Evolutionary conservation across 1,284 basidiomycete genomes (phyloP).

Genomic region (Phlebopus sp.): DNA sequence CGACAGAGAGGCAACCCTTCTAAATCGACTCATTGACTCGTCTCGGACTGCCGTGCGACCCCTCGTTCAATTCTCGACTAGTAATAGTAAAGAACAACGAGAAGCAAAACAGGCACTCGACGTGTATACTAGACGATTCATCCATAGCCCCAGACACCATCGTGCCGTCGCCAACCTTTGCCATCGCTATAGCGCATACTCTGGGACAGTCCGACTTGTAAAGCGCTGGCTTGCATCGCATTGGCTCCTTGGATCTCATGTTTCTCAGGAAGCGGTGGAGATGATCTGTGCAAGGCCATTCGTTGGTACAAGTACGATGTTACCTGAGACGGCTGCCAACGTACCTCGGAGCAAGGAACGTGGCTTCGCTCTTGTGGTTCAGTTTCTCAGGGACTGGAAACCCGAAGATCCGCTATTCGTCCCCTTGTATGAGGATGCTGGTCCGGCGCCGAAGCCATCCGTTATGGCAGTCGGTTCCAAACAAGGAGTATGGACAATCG

Average conservation of each 20-base stretch:
- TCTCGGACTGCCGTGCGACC: constrained; percentile 24
- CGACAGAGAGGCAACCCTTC: constrained; percentile 79
- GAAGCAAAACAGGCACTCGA: constrained; percentile 57
- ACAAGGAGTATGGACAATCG: constrained; percentile 74
- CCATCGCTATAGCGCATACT: constrained; percentile 78
- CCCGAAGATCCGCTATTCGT: constrained; percentile 71
- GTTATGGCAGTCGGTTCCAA: constrained; percentile 30
- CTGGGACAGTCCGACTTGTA: constrained; percentile 82
- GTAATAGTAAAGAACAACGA: constrained; percentile 31
- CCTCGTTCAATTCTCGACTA: background rate
- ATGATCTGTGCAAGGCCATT: constrained; percentile 76
- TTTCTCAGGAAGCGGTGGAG: constrained; percentile 81
- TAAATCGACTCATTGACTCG: constrained; percentile 65
- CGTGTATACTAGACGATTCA: constrained; percentile 68
- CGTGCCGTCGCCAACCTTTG: constrained; percentile 77
- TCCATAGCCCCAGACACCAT: constrained; percentile 83
- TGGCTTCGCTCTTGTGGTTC: constrained; percentile 80
- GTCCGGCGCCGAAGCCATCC: constrained; percentile 19
- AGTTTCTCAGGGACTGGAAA: constrained; percentile 80
- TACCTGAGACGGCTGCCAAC: constrained; percentile 20
- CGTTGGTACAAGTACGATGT: constrained; percentile 30
- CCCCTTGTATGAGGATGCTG: constrained; percentile 48
- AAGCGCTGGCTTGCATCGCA: constrained; percentile 94
- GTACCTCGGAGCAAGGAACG: constrained; percentile 71
- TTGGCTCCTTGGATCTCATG: constrained; percentile 73